Base-by-base conservation (phyloP, 306 rosid species). In the Cucumis cinereus region DNA sequence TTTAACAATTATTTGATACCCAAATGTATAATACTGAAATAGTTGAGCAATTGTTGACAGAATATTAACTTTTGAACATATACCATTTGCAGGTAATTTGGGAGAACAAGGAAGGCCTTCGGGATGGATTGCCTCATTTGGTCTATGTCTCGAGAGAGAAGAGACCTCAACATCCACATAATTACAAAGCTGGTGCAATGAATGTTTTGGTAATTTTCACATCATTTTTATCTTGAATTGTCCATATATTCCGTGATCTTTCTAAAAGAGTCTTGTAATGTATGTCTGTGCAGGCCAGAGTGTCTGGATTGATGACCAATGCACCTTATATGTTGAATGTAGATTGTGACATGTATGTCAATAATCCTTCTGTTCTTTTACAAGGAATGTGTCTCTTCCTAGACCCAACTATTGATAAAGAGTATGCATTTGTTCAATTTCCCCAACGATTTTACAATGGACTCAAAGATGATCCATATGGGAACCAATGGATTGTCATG, bases 101-200 rank as follows among this genome's bases (percentile, higher is more conserved):
- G 88, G 91, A 89, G 77, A 84, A 87, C 72, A 90, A 81, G 50
- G 85, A 79, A 61, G 52, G 63, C 2, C 47, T 45, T 67, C 49
- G 49, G 8, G 80, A 87, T 78, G 88, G 90, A 17, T 17, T 87
- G 38, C 89, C 96, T 2, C 87, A 88, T 77, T 82, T 90, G 71
- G 76, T 90, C 9, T 92, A 90, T 84, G 76, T 88, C 13, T 82
- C 96, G 0, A 90, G 96, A 80, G 93, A 90, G 82, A 92, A 92
- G 84, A 79, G 49, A 14, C 91, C 84, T 13, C 72, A 80, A 23
- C 77, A 69, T 38, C 75, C 87, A 50, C 97, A 92, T 77, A 86
- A 87, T 61, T 87, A 79, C 77, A 92, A 92, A 83, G 96, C 96
- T 0, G 97, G 97, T 8, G 92, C 96, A 47, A 90, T 88, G 93